Percentiles rank a stretch among this genome's conserved stretches.
Evolutionary conservation across 2,329 filamentous ascomycete genomes (phyloP).

Genomic region (Calonectria honghensis): DNA sequence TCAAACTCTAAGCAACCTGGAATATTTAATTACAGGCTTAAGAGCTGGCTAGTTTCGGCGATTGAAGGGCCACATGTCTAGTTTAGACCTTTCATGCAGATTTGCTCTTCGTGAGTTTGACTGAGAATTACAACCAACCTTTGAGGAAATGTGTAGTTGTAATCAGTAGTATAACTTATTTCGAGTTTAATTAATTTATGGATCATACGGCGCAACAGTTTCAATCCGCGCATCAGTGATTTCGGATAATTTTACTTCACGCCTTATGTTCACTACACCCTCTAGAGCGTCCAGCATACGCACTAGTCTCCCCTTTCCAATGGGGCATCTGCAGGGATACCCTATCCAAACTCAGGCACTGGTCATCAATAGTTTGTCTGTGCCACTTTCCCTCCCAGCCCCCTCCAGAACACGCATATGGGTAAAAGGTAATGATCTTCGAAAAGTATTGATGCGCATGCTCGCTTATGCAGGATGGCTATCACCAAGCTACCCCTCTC

Average conservation of each 20-base stretch:
- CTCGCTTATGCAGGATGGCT: conserved; percentile 3
- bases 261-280: too few species aligned
- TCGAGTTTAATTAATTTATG: too few species aligned
- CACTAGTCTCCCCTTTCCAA: too few species aligned
- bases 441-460: too few species aligned
- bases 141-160: background rate
- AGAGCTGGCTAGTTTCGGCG: background rate
- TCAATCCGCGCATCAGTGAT: too few species aligned
- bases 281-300: too few species aligned
- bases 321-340: too few species aligned
- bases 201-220: too few species aligned
- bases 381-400: background rate
- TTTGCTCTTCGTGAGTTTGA: background rate
- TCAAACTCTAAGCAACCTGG: background rate
- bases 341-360: background rate
- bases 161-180: background rate
- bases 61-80: background rate
- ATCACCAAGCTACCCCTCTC: background rate
- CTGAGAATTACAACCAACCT: background rate
- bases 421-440: background rate
- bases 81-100: background rate
- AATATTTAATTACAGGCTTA: background rate
- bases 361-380: background rate
- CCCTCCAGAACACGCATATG: background rate
- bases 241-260: too few species aligned